Evolutionary conservation across 345 rosid genomes (phyloP).

Genomic region (Eucalyptus marginata): DNA sequence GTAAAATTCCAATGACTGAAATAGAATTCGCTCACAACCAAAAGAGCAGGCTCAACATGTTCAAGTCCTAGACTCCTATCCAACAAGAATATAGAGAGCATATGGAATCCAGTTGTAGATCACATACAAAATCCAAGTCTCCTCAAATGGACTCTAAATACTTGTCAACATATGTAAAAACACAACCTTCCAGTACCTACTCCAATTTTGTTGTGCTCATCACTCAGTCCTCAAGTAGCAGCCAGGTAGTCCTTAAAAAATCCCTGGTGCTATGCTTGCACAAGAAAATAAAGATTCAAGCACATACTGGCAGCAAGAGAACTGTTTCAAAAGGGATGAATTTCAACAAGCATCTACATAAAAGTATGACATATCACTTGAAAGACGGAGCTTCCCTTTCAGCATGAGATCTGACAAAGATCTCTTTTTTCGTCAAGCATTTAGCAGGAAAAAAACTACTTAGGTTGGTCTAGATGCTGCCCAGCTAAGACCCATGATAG

Average conservation of each 20-base stretch:
- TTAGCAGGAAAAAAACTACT: neutral
- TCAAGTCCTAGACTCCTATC: neutral
- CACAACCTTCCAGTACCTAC: neutral
- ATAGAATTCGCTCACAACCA: neutral
- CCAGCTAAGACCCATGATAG: neutral
- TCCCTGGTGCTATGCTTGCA: neutral
- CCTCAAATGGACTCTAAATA: neutral
- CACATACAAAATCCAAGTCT: neutral
- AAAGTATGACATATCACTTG: neutral
- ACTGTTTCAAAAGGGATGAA: neutral
- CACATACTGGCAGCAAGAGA: neutral
- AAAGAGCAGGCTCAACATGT: neutral
- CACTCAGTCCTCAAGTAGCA: neutral
- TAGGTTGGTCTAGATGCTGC: neutral
- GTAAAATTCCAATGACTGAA: neutral
- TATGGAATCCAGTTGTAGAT: neutral
- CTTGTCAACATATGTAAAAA: neutral
- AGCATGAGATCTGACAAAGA: neutral
- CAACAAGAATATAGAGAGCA: neutral
- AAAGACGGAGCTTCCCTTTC: neutral
- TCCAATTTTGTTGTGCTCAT: neutral
- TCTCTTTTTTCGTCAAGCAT: neutral
- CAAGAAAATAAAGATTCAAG: neutral
- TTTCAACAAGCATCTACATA: neutral
- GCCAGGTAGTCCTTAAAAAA: neutral